Evolutionary conservation across 768 basidiomycete genomes (phyloP).

Genomic region (Strobilomyces echinocephalus): DNA sequence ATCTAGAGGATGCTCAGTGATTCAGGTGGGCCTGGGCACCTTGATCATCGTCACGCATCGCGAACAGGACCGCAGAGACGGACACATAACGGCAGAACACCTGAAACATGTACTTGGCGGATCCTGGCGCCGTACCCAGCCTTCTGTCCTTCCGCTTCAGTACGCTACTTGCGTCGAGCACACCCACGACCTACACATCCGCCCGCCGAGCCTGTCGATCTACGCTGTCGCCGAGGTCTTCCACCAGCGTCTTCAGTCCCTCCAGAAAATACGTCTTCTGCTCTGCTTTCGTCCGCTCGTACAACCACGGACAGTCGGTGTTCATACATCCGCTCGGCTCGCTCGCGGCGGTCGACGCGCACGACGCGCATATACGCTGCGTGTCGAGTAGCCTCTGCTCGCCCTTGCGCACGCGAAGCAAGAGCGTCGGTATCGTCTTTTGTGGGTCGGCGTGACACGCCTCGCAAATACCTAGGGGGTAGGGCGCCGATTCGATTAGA

Average conservation of each 20-base stretch:
- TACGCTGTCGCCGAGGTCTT: constrained; percentile 16
- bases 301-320: constrained; percentile 83
- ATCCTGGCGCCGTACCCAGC: too few relatives aligned
- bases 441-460: constrained; percentile 50
- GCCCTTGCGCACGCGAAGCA: constrained; percentile 48
- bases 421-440: constrained; percentile 53
- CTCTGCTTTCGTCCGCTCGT: constrained; percentile 42
- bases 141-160: too few relatives aligned
- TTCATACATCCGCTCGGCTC: constrained; percentile 76
- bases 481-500: not conserved
- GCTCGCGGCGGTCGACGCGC: constrained; percentile 48
- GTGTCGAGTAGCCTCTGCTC: constrained; percentile 52
- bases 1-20: too few relatives aligned
- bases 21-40: too few relatives aligned
- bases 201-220: too few relatives aligned
- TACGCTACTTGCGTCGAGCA: too few relatives aligned
- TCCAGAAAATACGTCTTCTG: constrained; percentile 31
- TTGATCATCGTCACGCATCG: too few relatives aligned
- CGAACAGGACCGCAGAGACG: too few relatives aligned
- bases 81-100: too few relatives aligned
- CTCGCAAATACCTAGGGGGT: constrained; percentile 55
- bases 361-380: constrained; percentile 70
- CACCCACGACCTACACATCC: too few relatives aligned
- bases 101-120: too few relatives aligned
- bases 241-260: constrained; percentile 28